Percentiles rank a stretch among this genome's conserved stretches.
These are phyloP conservation scores for Arthrobotrys iridis DNA, from an alignment of 2,329 filamentous ascomycete genomes.

Conservation along the genomic window DNA sequence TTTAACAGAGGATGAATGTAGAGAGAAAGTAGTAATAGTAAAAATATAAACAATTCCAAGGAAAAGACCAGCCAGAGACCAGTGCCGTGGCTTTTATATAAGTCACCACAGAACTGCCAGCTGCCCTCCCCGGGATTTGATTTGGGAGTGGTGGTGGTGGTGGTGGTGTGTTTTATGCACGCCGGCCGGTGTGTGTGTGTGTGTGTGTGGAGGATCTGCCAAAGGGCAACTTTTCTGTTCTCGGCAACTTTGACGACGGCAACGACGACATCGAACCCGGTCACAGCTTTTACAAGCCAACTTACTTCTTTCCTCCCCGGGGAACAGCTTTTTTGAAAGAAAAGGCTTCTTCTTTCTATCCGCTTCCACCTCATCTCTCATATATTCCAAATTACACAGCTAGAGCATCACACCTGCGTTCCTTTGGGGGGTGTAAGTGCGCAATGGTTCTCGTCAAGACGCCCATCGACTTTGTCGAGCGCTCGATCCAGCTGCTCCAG, in stretches of 20 bases:
- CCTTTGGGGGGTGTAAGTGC: conserved; percentile 14
- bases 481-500: conserved; percentile 84
- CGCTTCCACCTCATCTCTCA: too few species aligned
- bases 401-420: conserved; percentile 56
- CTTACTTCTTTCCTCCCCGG: neutral
- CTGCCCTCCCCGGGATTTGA: neutral
- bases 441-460: conserved; percentile 82
- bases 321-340: too few species aligned
- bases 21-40: too few species aligned
- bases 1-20: too few species aligned
- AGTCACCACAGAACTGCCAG: too few species aligned
- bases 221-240: conserved; percentile 27
- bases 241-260: neutral
- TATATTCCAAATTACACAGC: too few species aligned
- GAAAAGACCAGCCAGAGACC: too few species aligned
- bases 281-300: neutral
- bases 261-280: neutral
- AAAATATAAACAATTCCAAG: too few species aligned
- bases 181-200: neutral
- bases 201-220: conserved; percentile 50
- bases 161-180: neutral
- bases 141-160: too few species aligned
- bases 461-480: conserved; percentile 88
- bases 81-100: too few species aligned
- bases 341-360: too few species aligned